A percentile compares a stretch with the other conserved stretches of the same genome.
Conservation (phyloP, 306 rosid genomes). For the Prunus kanzakura region DNA sequence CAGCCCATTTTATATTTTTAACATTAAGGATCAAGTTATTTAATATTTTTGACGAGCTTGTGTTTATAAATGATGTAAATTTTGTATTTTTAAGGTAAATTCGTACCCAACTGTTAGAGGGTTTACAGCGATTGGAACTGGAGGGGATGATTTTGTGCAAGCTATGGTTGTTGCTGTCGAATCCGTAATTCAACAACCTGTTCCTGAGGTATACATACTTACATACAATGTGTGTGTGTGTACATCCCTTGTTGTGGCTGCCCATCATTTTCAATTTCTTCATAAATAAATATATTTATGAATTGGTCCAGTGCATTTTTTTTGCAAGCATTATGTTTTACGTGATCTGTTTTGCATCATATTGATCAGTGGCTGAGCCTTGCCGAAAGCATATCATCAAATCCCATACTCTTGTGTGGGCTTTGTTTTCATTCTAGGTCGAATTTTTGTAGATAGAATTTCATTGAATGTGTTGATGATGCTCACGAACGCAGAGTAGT, state of each 20-base stretch:
- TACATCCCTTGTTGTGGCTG: neutral
- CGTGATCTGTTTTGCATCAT: neutral
- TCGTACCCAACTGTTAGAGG: slow-evolving; percentile 91
- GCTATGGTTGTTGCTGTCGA: slow-evolving; percentile 92
- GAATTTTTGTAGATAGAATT: neutral
- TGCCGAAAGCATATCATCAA: neutral
- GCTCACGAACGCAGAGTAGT: neutral
- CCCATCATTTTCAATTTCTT: neutral
- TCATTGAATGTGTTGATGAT: neutral
- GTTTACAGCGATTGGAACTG: slow-evolving; percentile 93
- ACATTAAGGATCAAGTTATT: neutral
- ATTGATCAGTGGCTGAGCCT: neutral
- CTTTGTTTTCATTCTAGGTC: neutral
- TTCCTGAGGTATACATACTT: slow-evolving; percentile 57
- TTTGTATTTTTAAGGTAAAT: slow-evolving; percentile 49
- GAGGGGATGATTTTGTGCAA: slow-evolving; percentile 89
- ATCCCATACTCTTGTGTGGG: neutral
- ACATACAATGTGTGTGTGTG: neutral
- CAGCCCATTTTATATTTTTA: neutral
- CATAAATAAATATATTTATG: neutral
- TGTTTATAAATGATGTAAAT: neutral
- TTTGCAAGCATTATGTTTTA: neutral
- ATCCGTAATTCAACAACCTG: slow-evolving; percentile 76
- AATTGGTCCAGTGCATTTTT: neutral
- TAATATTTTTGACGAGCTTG: neutral